Percentiles rank a stretch among this genome's conserved stretches.
These are phyloP conservation scores for Nitzschia inconspicua DNA, from an alignment of 108 stramenopile species.

Conservation along the genomic window DNA sequence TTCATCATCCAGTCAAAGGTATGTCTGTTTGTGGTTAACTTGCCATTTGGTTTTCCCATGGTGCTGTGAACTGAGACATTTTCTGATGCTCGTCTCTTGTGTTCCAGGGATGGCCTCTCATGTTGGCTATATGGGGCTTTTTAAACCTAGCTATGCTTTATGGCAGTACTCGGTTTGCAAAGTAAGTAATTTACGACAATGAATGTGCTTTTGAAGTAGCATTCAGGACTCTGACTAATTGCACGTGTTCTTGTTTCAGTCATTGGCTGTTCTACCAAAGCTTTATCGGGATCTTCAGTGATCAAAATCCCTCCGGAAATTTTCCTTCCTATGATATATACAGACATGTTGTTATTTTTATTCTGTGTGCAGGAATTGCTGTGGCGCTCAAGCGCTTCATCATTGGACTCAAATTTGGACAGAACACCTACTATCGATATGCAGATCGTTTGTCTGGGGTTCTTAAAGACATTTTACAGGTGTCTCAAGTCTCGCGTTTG, in stretches of 20 bases:
- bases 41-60: no score
- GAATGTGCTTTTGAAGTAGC: no score
- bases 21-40: no score
- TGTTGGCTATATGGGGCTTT: no score
- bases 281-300: slow-evolving; percentile 39
- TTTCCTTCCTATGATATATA: neutral
- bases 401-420: slow-evolving; percentile 42
- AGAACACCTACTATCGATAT: slow-evolving; percentile 37
- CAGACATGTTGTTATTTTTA: slow-evolving; percentile 11
- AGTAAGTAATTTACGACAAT: no score
- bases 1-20: slow-evolving; percentile 57
- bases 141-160: slow-evolving; percentile 40
- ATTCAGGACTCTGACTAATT: no score
- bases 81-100: no score
- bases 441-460: slow-evolving; percentile 43
- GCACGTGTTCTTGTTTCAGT: no score
- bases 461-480: slow-evolving; percentile 47
- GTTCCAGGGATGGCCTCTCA: no score
- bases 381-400: slow-evolving; percentile 45
- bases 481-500: slow-evolving; percentile 35
- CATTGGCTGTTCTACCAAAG: slow-evolving; percentile 37
- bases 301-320: slow-evolving; percentile 40
- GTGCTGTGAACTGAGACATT: no score
- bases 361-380: slow-evolving; percentile 21
- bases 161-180: neutral